Conservation (phyloP, 208 protist genomes). For the Crithidia acanthocephali region DNA sequence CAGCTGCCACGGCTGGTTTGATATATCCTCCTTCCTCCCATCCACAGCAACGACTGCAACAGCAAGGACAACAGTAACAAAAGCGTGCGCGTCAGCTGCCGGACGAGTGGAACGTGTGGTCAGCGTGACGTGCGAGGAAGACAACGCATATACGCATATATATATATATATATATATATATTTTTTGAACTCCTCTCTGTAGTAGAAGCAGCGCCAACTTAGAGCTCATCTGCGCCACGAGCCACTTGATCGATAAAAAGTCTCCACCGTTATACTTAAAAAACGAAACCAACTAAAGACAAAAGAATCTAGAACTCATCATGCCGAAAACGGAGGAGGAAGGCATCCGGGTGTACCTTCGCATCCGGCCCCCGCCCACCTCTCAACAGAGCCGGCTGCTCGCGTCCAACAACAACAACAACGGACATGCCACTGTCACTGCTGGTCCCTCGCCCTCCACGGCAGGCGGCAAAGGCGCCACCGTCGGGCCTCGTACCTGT, state of each 20-base stretch:
- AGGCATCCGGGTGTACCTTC: slow-evolving; percentile 80
- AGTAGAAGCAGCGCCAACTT: too few species aligned
- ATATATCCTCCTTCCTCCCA: too few species aligned
- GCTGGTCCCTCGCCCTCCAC: neutral
- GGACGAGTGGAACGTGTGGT: neutral
- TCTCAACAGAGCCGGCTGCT: slow-evolving; percentile 60
- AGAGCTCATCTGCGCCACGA: too few species aligned
- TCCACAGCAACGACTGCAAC: neutral
- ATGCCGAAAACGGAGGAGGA: slow-evolving; percentile 35
- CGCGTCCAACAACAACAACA: neutral
- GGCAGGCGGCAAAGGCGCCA: neutral
- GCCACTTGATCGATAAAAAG: too few species aligned
- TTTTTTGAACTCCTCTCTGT: too few species aligned
- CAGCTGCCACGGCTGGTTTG: too few species aligned
- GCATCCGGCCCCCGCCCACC: slow-evolving; percentile 69
- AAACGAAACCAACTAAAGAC: too few species aligned
- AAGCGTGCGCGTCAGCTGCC: neutral
- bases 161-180: neutral
- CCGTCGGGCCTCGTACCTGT: neutral
- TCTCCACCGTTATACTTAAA: too few species aligned
- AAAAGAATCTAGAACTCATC: too few species aligned
- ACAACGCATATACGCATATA: neutral
- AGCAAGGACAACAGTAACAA: neutral
- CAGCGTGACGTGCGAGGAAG: neutral
- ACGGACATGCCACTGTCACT: neutral